Evolutionary conservation across 2,329 filamentous ascomycete species (phyloP), one percentile per base, ranked within the genome.

Genomic region (Sclerotinia sclerotiorum): DNA sequence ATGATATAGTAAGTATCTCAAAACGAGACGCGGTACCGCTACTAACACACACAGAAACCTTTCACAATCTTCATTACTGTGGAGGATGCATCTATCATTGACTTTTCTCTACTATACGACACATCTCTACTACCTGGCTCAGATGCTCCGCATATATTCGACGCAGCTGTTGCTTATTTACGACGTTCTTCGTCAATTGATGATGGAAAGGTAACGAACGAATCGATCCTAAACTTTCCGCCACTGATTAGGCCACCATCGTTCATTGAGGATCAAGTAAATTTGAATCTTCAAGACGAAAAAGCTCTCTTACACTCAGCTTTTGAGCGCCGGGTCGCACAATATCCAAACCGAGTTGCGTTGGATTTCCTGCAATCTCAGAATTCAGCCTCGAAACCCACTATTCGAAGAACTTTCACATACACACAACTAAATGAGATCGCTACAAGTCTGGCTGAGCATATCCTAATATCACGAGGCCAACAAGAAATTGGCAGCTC

Each of bases 351-450:
- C 8, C 51, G 63, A 57, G 39, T 58, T 42, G 63, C 63, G 8
- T 64, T 64, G 15, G 35, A 64, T 54, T 54, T 64, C 19, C n/a
- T 66, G 19, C 51, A 57, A 49, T 57, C 52, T 32, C 24, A 66
- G 11, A 24, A 21, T 6, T 6, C 61, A n/a, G 27, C 32, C 19
- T 27, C 32, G 2, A 8, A 44, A 54, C 4, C 7, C 8, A 4
- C 35, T 13, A 27, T 64, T 24, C 51, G 63, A 42, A 42, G 54
- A 46, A 56, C 13, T 17, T 32, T 66, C 39, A 66, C 63, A 2
- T 58, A 66, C 27, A 35, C 52, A 57, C 35, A 57, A 24, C 15
- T 66, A 42, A 57, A 66, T 48, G 51, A 42, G 19, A 24, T 56
- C 13, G 27, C 52, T 5, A 66, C 51, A 7, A 44, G 46, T 17